Base-by-base conservation (phyloP, 1,139 yeast genomes). In the Pichia kudriavzevii region DNA sequence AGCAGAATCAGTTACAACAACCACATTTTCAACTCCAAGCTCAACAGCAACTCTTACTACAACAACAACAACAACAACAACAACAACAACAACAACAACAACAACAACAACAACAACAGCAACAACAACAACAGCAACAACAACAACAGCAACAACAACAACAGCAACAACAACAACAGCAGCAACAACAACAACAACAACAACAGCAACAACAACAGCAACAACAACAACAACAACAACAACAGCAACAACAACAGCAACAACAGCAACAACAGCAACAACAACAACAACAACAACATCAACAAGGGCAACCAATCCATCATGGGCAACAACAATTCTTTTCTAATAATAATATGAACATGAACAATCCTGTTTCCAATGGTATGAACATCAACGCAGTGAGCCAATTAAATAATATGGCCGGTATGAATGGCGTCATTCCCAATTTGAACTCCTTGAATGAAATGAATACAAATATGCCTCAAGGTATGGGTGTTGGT, bases 41-140 rank as follows among this genome's bases (percentile, higher is more conserved):
- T 12, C 42, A 34, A 30, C 42, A 22, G 15, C 39, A 31, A 26
- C 32, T n/a, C n/a, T n/a, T n/a, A n/a, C n/a, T 30, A 20, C 42
- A 31, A 20, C 35, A 27, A 14, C 38, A 27, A 18, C 26, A 7
- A 7, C 40, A 27, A 30, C 26, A 24, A 9, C 34, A 32, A 17
- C 29, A 21, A 30, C 17, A 26, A 15, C 26, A 24, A 24, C 26
- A 24, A 12, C 16, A 16, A 12, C 13, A 13, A 16, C 15, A 24
- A 9, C 26, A 27, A 11, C 23, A 22, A 16, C 36, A 32, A 8
- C 32, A 18, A 11, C 30, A 7, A 22, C 25, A 22, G 12, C 30
- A 18, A 31, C 29, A 19, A 14, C n/a, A 26, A 15, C 17, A 12
- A 13, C 28, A 5, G 13, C 2, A 26, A 14, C 20, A 25, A 25